Conservation (phyloP, 1,139 yeast genomes). For the Meyerozyma elateridarum region DNA sequence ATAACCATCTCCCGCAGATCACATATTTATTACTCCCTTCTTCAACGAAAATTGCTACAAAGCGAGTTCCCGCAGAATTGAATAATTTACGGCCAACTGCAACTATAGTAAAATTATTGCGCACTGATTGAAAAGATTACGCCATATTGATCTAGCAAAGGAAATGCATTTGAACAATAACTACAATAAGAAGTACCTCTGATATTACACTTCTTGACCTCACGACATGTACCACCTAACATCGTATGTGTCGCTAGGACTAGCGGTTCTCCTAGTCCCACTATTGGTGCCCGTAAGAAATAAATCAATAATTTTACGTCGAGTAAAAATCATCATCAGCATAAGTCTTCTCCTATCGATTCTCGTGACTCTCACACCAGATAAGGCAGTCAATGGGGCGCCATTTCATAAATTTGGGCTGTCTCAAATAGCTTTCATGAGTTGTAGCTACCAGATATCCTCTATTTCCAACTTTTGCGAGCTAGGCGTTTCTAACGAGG, state of each 20-base stretch:
- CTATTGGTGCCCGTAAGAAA: slow-evolving; percentile 16
- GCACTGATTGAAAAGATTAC: no score
- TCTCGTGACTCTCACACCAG: slow-evolving; percentile 27
- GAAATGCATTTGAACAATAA: no score
- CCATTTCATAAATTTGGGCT: slow-evolving; percentile 30
- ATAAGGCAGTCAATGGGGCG: slow-evolving; percentile 29
- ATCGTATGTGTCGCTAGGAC: slow-evolving; percentile 15
- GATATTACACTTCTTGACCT: no score
- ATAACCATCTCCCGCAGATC: no score
- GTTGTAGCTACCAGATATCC: slow-evolving; percentile 28
- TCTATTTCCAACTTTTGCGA: slow-evolving; percentile 23
- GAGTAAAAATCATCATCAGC: slow-evolving; percentile 8
- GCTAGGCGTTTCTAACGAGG: slow-evolving; percentile 9
- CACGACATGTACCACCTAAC: slow-evolving; percentile 18
- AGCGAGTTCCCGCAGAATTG: no score
- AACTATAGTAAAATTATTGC: no score
- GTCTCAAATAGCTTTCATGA: slow-evolving; percentile 25
- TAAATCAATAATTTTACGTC: neutral
- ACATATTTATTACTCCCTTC: no score
- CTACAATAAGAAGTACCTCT: no score
- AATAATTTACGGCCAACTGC: no score
- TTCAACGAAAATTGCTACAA: no score
- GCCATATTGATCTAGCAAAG: no score
- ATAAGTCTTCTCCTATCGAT: slow-evolving; percentile 18
- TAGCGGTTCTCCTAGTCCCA: slow-evolving; percentile 17